These are phyloP conservation scores for Corylus heterophylla DNA, from an alignment of 306 rosid species.

Conservation along the genomic window DNA sequence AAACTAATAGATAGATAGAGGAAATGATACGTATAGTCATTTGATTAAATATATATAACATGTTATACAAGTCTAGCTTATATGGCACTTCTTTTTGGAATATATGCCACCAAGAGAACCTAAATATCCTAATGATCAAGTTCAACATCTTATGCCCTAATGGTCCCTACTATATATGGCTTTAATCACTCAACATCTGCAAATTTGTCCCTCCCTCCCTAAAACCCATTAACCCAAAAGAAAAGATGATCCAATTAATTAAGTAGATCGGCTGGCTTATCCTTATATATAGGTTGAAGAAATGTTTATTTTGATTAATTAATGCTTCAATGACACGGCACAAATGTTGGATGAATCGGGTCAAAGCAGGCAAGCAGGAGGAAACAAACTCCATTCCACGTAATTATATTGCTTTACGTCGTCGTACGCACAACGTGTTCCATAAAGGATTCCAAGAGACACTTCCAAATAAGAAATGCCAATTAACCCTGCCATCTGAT, in stretches of 20 bases:
- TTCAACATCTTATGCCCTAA: conserved; percentile 5
- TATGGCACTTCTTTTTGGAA: not conserved
- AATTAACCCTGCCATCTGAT: not conserved
- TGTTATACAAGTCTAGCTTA: not conserved
- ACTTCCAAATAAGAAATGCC: conserved; percentile 21
- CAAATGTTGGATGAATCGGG: conserved; percentile 14
- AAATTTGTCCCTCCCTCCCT: conserved; percentile 17
- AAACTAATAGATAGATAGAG: no score
- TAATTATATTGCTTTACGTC: no score
- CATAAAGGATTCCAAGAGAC: no score
- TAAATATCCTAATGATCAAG: not conserved
- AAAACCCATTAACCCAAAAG: conserved; percentile 25
- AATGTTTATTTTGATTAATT: conserved; percentile 27
- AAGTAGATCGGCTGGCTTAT: conserved; percentile 29
- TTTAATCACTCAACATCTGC: conserved; percentile 29
- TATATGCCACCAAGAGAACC: not conserved
- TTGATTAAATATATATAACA: no score
- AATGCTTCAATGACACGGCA: conserved; percentile 35
- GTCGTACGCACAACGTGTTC: no score
- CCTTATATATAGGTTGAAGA: conserved; percentile 14
- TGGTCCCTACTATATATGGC: conserved; percentile 39
- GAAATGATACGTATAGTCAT: no score
- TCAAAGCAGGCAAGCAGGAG: conserved; percentile 33
- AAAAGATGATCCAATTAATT: conserved; percentile 26
- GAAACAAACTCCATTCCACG: conserved; percentile 5